Evolutionary conservation across 805 yeast genomes (phyloP).

Genomic region (Hanseniaspora hatyaiensis): DNA sequence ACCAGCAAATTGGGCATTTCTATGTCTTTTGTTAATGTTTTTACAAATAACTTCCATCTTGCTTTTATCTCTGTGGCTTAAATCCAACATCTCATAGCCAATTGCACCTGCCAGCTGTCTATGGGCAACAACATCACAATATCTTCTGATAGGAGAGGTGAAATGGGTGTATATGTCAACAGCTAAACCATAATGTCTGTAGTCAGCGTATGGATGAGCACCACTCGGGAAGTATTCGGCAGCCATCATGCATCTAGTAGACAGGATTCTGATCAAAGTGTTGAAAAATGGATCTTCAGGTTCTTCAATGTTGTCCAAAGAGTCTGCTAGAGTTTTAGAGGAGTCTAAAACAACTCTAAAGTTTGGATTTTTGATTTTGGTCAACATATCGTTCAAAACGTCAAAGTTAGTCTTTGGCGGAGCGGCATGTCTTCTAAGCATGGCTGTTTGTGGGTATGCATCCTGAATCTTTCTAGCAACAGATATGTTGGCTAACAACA

Average conservation of each 20-base stretch:
- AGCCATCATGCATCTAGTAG: slow-evolving; percentile 98
- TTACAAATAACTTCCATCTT: slow-evolving; percentile 82
- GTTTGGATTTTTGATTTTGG: slow-evolving; percentile 63
- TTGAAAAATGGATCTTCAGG: slow-evolving; percentile 80
- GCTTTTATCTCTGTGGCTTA: slow-evolving; percentile 72
- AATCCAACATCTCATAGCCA: slow-evolving; percentile 74
- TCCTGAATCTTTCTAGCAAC: slow-evolving; percentile 89
- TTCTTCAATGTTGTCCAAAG: slow-evolving; percentile 79
- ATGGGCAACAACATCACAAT: slow-evolving; percentile 95
- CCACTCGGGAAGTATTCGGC: slow-evolving; percentile 96
- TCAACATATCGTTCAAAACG: slow-evolving; percentile 72
- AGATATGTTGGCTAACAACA: slow-evolving; percentile 92
- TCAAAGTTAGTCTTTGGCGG: slow-evolving; percentile 95
- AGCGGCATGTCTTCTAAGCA: slow-evolving; percentile 95
- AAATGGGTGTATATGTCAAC: slow-evolving; percentile 96
- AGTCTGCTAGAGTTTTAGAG: slow-evolving; percentile 84
- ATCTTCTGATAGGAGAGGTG: slow-evolving; percentile 95
- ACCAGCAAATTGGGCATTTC: slow-evolving; percentile 98
- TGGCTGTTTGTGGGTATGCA: slow-evolving; percentile 93
- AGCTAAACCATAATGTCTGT: slow-evolving; percentile 93
- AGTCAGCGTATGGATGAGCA: slow-evolving; percentile 76
- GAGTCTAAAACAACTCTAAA: slow-evolving; percentile 56
- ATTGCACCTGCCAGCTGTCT: slow-evolving; percentile 98
- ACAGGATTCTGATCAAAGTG: slow-evolving; percentile 87
- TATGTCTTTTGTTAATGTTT: slow-evolving; percentile 84